These are phyloP conservation scores for Blastocystis sp. DNA, from an alignment of 352 stramenopile genomes.

Conservation along the genomic window DNA sequence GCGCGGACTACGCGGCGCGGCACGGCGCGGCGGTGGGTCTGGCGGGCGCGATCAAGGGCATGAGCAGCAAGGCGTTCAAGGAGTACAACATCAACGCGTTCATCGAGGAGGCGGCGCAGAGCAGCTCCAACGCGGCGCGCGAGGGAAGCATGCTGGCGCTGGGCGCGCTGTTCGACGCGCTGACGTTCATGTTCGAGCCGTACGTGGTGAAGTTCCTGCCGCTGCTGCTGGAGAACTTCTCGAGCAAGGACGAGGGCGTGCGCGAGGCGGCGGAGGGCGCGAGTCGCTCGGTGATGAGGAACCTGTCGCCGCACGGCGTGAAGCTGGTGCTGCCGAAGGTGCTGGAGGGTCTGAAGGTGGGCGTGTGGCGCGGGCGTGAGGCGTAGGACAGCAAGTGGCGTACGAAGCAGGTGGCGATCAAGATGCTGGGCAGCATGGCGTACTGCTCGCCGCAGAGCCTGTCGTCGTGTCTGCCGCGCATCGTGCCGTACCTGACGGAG, in stretches of 20 bases:
- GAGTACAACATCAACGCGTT: slow-evolving; percentile 90
- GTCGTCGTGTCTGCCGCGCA: slow-evolving; percentile 91
- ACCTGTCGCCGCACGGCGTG: slow-evolving; percentile 94
- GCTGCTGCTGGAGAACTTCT: slow-evolving; percentile 94
- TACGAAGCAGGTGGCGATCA: slow-evolving; percentile 97
- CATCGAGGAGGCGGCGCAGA: slow-evolving; percentile 77
- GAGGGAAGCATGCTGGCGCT: slow-evolving; percentile 93
- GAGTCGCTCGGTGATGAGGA: slow-evolving; percentile 93
- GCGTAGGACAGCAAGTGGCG: slow-evolving; percentile 85
- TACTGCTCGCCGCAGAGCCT: slow-evolving; percentile 97
- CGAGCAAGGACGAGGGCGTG: slow-evolving; percentile 90
- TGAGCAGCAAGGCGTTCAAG: slow-evolving; percentile 95
- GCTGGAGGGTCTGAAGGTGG: slow-evolving; percentile 81
- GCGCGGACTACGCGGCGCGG: slow-evolving; percentile 78
- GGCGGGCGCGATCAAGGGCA: slow-evolving; percentile 95
- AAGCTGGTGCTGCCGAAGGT: slow-evolving; percentile 97
- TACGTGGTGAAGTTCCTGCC: slow-evolving; percentile 97
- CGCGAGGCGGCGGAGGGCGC: slow-evolving; percentile 88
- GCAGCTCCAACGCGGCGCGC: slow-evolving; percentile 74
- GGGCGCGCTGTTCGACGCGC: slow-evolving; percentile 88
- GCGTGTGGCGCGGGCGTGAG: neutral
- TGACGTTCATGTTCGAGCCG: slow-evolving; percentile 95
- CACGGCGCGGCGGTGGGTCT: slow-evolving; percentile 92
- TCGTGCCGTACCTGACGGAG: slow-evolving; percentile 94
- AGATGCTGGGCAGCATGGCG: slow-evolving; percentile 91